Base-by-base conservation (phyloP, 768 basidiomycete species). In the Podaxis rugospora region DNA sequence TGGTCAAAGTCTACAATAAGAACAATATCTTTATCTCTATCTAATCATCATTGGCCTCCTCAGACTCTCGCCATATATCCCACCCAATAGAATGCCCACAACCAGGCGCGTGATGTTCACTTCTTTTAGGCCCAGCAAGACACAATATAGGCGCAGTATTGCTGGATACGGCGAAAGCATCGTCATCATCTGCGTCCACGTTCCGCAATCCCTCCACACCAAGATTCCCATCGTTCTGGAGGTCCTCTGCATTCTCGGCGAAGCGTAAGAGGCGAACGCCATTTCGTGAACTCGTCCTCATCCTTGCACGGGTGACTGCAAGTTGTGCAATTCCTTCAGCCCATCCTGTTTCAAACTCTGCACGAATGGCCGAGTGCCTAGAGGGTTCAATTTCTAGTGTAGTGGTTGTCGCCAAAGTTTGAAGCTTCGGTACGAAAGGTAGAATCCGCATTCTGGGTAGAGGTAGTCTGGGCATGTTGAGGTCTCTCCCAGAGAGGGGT, bases 261-360 rank as follows among this genome's bases (percentile, higher is more conserved):
- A 83, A 78, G 13, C 71, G 70, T 74, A 87, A 68, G 42, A 83
- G 69, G 32, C 72, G 73, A 32, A 77, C 63, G 0, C 81, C 81
- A 61, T 83, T 82, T 44, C 63, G 70, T 66, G 78, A 81, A 28
- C 81, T 84, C 63, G 77, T 72, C 53, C 72, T 67, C 57, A 85
- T 63, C 57, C 85, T 74, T 4, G 68, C 70, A 32, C 81, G 77
- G 13, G 77, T 79, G n/a, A 78, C 78, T n/a, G 69, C 70, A 23
- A 90, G 73, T 51, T 80, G 80, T 14, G 73, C 70, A 50, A 89
- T 65, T 3, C 88, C 89, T 64, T 85, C 81, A 2, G 71, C 69
- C 88, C 88, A 90, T 14, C 88, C 89, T 27, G 71, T 75, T 67
- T 76, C 77, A 66, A 90, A 92, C 63, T 83, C 81, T 0, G 69